Evolutionary conservation across 2,329 filamentous ascomycete genomes (phyloP), one percentile per base, ranked within the genome.

Genomic region (Seiridium cupressi): DNA sequence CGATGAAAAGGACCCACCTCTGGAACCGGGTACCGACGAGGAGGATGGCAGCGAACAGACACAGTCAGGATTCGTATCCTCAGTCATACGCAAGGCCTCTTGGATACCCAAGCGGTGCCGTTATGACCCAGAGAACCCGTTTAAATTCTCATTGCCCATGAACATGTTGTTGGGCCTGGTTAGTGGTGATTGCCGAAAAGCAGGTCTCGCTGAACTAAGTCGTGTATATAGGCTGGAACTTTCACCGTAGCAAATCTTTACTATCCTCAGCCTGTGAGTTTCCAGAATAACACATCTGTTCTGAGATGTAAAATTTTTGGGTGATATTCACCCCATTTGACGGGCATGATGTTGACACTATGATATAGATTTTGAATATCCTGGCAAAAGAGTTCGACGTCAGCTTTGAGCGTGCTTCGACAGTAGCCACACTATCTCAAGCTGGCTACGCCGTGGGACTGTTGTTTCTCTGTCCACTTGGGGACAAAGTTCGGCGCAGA

Each of bases 131-230:
- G 72, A 84, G 0, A 81, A 84, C 58, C 90, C 90, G 6, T 89
- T 89, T 0, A 78, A 81, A 38, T 92, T 94, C 72, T 89, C 84
- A 1, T 76, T 91, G 66, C 77, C 79, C 3, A 77, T 91, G 69
- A 93, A 93, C 67, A 71, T 92, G 3, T 74, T 93, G 1, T 92
- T 92, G 63, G 88, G 83, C 1, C 82, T 89, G 67, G 89, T 82
- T 65, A 64, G 74, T 66, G 18, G 18, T 26, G 18, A 13, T 54
- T 10, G 4, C 11, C n/a, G 60, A 49, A 40, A 26, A 7, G 8
- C 36, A 48, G 57, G 42, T 26, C 18, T 9, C 55, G 1, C 1
- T n/a, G 32, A 32, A 6, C 18, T 42, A 55, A 13, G 5, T 11
- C 34, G 36, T 8, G 3, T 5, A 34, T n/a, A 36, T 40, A 72